These are phyloP conservation scores for Nosema muscidifuracis DNA, from an alignment of 371 early-diverging fungal genomes.

Conservation along the genomic window DNA sequence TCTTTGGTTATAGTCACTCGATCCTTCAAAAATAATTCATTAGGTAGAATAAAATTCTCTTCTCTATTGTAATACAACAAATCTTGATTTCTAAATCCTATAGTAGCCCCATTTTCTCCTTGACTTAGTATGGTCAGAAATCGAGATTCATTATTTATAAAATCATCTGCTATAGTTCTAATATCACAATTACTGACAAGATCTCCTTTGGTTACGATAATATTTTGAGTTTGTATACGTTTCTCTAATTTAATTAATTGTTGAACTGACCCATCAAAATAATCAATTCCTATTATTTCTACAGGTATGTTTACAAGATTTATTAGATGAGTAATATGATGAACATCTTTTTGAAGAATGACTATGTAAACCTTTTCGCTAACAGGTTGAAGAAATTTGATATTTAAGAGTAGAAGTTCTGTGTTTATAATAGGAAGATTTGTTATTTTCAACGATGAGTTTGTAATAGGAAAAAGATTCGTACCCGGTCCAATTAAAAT, in stretches of 20 bases:
- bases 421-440: constrained; percentile 36
- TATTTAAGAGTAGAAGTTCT: constrained; percentile 26
- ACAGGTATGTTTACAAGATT: neutral
- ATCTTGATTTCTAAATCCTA: constrained; percentile 17
- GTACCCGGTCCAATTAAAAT: constrained; percentile 45
- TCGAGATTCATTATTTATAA: neutral
- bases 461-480: constrained; percentile 38
- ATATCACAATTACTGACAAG: constrained; percentile 29
- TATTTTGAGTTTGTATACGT: constrained; percentile 19
- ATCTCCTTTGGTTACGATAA: constrained; percentile 46
- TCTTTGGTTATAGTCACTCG: constrained; percentile 8
- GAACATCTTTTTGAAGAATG: constrained; percentile 12
- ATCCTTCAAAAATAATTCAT: constrained; percentile 16
- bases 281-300: constrained; percentile 24
- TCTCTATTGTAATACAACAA: constrained; percentile 21
- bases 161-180: constrained; percentile 10
- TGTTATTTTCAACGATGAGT: constrained; percentile 1
- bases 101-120: neutral
- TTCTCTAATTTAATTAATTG: constrained; percentile 4
- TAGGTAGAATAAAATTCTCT: neutral
- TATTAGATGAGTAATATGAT: neutral
- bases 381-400: neutral
- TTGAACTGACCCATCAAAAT: constrained; percentile 32
- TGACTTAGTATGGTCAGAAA: constrained; percentile 22
- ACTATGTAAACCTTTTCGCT: constrained; percentile 22